These are phyloP conservation scores for Chrysophaeum taylorii DNA, from an alignment of 352 stramenopile species.

Conservation along the genomic window DNA sequence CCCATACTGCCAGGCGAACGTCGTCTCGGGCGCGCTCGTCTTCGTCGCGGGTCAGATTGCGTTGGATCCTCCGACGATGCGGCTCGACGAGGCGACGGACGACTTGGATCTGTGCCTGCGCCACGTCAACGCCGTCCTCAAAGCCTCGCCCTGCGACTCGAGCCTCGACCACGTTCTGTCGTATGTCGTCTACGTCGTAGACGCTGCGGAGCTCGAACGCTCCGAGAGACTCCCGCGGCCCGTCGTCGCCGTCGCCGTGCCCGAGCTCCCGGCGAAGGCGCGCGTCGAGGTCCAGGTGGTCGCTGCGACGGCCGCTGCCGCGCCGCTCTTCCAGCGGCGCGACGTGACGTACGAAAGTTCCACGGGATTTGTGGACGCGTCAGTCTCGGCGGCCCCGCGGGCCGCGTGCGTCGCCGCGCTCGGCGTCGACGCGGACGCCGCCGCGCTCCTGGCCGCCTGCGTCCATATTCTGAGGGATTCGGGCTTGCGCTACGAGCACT, in stretches of 20 bases:
- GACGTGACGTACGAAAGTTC: background rate
- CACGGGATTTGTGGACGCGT: background rate
- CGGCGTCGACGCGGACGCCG: too few species aligned
- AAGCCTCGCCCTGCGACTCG: background rate
- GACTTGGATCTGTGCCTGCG: background rate
- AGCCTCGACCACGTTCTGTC: background rate
- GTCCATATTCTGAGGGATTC: background rate
- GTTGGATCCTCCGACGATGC: constrained; percentile 85
- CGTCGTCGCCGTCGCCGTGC: background rate
- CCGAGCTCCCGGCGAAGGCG: background rate
- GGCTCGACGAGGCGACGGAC: constrained; percentile 32
- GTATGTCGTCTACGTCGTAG: background rate
- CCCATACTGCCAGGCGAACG: constrained; percentile 95
- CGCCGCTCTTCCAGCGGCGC: background rate
- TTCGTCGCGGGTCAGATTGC: constrained; percentile 92
- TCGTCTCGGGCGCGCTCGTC: constrained; percentile 67
- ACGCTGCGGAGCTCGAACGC: too few species aligned
- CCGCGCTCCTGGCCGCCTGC: too few species aligned
- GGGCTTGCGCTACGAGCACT: background rate
- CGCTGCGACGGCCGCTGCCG: background rate
- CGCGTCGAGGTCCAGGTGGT: background rate
- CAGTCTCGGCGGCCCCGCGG: background rate
- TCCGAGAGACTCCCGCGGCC: background rate
- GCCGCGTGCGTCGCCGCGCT: background rate
- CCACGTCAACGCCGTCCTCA: background rate